Percentiles rank a stretch among this genome's conserved stretches.
phyloP scores from a whole-genome alignment of 768 basidiomycete species.

The Leccinum disarticulatum region DNA sequence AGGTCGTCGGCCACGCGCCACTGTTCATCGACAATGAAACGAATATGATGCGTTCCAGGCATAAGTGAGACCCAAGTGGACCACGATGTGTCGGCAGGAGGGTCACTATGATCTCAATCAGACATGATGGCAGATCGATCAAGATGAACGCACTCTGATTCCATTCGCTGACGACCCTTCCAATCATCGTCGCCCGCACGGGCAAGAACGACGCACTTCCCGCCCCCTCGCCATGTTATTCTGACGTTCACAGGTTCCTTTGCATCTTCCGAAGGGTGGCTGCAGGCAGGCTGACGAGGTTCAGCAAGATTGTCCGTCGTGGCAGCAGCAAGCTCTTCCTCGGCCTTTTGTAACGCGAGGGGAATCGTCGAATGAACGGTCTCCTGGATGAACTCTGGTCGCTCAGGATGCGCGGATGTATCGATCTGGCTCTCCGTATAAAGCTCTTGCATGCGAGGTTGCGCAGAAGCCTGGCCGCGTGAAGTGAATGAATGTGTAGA shows the following conservation, averaged over 20 bases:
- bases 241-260: conserved; percentile 42
- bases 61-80: conserved; percentile 52
- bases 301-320: conserved; percentile 15
- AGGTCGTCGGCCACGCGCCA: conserved; percentile 78
- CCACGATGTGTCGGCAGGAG: conserved; percentile 37
- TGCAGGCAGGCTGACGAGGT: conserved; percentile 20
- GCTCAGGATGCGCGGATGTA: conserved; percentile 29
- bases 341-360: conserved; percentile 44
- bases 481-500: conserved; percentile 45
- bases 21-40: conserved; percentile 91
- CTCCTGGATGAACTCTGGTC: conserved; percentile 50
- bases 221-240: conserved; percentile 67
- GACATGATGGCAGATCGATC: conserved; percentile 7
- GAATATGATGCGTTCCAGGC: conserved; percentile 91
- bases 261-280: conserved; percentile 26
- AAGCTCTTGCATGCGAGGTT: conserved; percentile 46
- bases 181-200: conserved; percentile 75
- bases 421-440: conserved; percentile 40
- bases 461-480: conserved; percentile 33
- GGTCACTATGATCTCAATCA: conserved; percentile 26
- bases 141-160: conserved; percentile 51
- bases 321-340: conserved; percentile 24
- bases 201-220: conserved; percentile 62
- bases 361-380: conserved; percentile 66
- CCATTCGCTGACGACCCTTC: conserved; percentile 68